These are phyloP conservation scores for Aureobasidium subglaciale DNA, from an alignment of 2,329 filamentous ascomycete genomes.

Conservation along the genomic window DNA sequence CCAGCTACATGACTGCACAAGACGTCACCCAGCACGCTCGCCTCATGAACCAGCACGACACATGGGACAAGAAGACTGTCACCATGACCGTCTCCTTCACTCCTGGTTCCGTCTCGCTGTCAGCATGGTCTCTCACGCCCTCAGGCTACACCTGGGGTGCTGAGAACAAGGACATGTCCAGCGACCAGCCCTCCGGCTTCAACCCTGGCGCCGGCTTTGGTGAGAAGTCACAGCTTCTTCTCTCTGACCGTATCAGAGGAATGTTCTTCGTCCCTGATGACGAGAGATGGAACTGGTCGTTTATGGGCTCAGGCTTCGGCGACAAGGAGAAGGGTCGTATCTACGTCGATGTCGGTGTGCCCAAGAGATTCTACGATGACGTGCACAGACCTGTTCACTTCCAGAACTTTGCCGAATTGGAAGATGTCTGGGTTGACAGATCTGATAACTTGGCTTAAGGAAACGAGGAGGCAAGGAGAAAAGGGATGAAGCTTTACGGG, in stretches of 20 bases:
- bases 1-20: constrained; percentile 89
- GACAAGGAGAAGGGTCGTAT: constrained; percentile 76
- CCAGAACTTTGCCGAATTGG: constrained; percentile 92
- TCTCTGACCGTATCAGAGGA: constrained; percentile 88
- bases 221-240: constrained; percentile 86
- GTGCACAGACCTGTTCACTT: constrained; percentile 91
- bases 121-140: constrained; percentile 87
- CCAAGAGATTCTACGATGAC: constrained; percentile 80
- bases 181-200: constrained; percentile 92
- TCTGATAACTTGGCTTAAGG: constrained; percentile 79
- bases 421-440: constrained; percentile 93
- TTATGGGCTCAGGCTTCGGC: constrained; percentile 86
- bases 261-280: constrained; percentile 94
- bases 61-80: constrained; percentile 83
- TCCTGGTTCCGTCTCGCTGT: constrained; percentile 88
- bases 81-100: constrained; percentile 96
- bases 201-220: constrained; percentile 68
- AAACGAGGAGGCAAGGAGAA: neutral
- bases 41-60: constrained; percentile 73
- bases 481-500: too few relatives aligned
- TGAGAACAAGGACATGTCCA: constrained; percentile 87
- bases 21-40: constrained; percentile 93
- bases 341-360: constrained; percentile 89
- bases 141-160: constrained; percentile 94
- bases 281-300: constrained; percentile 94